Evolutionary conservation across 805 yeast genomes (phyloP).

Genomic region (Peterozyma xylosa): DNA sequence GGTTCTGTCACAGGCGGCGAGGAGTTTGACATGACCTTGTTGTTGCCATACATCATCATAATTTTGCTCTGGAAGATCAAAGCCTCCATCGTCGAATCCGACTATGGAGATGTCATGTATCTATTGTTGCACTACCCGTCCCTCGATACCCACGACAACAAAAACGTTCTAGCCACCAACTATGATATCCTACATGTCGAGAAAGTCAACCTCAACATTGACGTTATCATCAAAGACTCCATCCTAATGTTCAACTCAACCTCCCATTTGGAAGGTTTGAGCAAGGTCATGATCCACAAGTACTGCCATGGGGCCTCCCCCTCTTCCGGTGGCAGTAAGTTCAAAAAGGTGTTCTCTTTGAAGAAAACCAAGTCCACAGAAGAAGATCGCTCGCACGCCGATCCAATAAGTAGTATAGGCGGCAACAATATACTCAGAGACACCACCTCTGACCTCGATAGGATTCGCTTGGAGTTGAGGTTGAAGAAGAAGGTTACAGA

Average conservation of each 20-base stretch:
- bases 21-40: conserved; percentile 18
- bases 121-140: conserved; percentile 43
- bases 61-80: conserved; percentile 35
- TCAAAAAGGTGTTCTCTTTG: not conserved
- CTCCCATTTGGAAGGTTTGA: not conserved
- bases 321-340: not conserved
- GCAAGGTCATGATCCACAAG: conserved; percentile 6
- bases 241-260: conserved; percentile 6
- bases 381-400: not conserved
- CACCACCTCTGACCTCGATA: conserved; percentile 27
- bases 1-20: conserved; percentile 12
- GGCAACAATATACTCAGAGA: not conserved
- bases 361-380: not conserved
- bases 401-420: not conserved
- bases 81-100: conserved; percentile 35
- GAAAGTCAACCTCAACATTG: not conserved
- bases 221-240: conserved; percentile 3
- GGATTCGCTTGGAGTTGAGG: conserved; percentile 40
- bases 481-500: conserved; percentile 36
- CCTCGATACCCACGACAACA: not conserved
- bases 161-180: not conserved
- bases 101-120: conserved; percentile 44
- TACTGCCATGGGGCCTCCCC: not conserved
- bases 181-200: not conserved
- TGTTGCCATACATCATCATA: conserved; percentile 34